Evolutionary conservation across 2,329 filamentous ascomycete genomes (phyloP), one percentile per base, ranked within the genome.

Genomic region (Clonostachys rhizophaga): DNA sequence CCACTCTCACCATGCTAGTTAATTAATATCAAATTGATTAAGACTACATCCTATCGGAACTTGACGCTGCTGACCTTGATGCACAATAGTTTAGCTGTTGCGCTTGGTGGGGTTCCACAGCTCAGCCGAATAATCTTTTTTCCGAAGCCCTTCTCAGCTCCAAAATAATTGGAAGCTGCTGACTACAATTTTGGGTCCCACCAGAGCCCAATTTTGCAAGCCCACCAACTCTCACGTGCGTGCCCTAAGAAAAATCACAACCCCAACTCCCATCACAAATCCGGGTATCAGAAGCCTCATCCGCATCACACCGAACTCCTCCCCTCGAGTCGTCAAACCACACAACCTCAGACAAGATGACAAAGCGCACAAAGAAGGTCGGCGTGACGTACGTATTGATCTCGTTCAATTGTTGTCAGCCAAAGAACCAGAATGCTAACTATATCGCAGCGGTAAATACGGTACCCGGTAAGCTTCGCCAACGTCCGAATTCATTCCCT

Each of bases 321-420:
- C 59, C 60, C 59, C 58, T 58, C 54, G 59, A 57, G 55, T 56
- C 58, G 56, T 59, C 57, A 58, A 62, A 59, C 55, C 58, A 59
- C 62, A 65, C 63, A 67, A 52, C 59, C 64, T 54, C 70, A 69
- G 74, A 72, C 81, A 90, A 85, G 76, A 94, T 94, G 88, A 90
- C 89, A 74, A 92, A 94, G 84, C 86, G 90, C 81, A 95, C 90
- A 61, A 95, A 72, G 87, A 95, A 96, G 88, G 91, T 95, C 85
- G 90, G 90, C 75, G 91, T 96, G 75, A 96, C 92, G 68, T 71
- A 66, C 52, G 68, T 71, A 63, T 56, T 48, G 33, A 34, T 30
- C 24, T 10, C 24, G 8, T 20, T 17, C 33, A 45, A 51, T 16
- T 43, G 34, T 16, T 16, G n/a, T 40, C 43, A 16, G 40, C 17